These are phyloP conservation scores for Rhodomyrtus tomentosa DNA, from an alignment of 345 rosid species.

Conservation along the genomic window DNA sequence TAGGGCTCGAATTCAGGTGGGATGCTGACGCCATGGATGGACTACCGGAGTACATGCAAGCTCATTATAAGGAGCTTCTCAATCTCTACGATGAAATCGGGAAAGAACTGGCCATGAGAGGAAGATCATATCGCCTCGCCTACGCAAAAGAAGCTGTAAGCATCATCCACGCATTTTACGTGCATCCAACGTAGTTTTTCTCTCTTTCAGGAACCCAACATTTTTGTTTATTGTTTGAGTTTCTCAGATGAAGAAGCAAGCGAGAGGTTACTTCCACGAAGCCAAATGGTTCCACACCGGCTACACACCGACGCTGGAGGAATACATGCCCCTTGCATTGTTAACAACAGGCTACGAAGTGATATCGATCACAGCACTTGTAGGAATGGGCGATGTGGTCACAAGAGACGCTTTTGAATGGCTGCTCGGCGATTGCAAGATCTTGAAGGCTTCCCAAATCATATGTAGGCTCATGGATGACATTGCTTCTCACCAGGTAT, in stretches of 20 bases:
- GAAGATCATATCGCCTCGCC: background rate
- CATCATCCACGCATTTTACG: background rate
- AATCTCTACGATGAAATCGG: background rate
- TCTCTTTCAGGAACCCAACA: background rate
- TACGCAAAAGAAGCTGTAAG: background rate
- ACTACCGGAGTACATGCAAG: background rate
- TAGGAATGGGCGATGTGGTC: background rate
- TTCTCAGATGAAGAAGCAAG: background rate
- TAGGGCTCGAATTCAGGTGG: background rate
- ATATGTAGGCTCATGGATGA: background rate
- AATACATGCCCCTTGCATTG: background rate
- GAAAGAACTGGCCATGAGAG: background rate
- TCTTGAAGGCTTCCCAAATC: background rate
- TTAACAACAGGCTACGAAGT: background rate
- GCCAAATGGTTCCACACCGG: background rate
- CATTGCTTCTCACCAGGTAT: background rate
- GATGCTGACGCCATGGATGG: background rate
- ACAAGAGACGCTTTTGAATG: conserved; percentile 3
- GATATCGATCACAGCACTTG: background rate
- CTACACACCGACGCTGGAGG: background rate
- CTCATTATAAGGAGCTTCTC: background rate
- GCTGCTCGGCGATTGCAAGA: background rate
- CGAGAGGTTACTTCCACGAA: background rate
- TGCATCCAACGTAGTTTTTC: background rate
- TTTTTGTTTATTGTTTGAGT: background rate